These are phyloP conservation scores for Solanum tarapatanum DNA, from an alignment of 257 asterid species.

Conservation along the genomic window DNA sequence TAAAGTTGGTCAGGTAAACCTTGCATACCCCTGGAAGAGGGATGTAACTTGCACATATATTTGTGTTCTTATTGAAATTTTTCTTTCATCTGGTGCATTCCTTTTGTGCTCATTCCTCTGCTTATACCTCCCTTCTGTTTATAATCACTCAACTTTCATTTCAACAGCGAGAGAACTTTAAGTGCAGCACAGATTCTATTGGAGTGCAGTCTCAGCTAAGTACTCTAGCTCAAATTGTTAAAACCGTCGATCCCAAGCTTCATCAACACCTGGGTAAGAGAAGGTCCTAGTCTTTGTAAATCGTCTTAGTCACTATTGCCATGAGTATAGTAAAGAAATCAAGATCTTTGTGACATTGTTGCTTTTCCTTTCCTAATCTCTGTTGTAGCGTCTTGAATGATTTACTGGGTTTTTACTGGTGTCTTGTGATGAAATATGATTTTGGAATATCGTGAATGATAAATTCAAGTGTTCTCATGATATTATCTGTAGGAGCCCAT, in stretches of 20 bases:
- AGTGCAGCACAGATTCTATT: constrained; percentile 62
- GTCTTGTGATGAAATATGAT: not conserved
- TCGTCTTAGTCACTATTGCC: not conserved
- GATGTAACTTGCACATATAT: not conserved
- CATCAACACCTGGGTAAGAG: constrained; percentile 86
- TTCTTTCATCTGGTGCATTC: not conserved
- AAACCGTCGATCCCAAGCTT: constrained; percentile 84
- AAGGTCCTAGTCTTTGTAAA: constrained; percentile 8
- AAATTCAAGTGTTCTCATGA: not conserved
- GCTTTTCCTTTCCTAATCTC: not conserved
- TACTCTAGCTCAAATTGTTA: constrained; percentile 69
- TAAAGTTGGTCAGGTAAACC: not conserved
- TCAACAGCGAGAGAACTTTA: constrained; percentile 78
- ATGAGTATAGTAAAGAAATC: not conserved
- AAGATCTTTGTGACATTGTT: not conserved
- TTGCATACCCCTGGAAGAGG: not conserved
- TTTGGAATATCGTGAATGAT: not conserved
- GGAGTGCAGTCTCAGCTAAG: constrained; percentile 93
- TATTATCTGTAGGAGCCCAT: not conserved
- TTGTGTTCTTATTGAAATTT: not conserved
- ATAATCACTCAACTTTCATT: constrained; percentile 6
- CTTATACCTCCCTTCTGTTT: constrained; percentile 8
- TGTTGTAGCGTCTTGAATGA: not conserved
- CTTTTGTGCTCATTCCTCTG: not conserved
- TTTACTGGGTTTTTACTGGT: not conserved